These are phyloP conservation scores for Corchorus olitorius DNA, from an alignment of 345 rosid species.

Conservation along the genomic window DNA sequence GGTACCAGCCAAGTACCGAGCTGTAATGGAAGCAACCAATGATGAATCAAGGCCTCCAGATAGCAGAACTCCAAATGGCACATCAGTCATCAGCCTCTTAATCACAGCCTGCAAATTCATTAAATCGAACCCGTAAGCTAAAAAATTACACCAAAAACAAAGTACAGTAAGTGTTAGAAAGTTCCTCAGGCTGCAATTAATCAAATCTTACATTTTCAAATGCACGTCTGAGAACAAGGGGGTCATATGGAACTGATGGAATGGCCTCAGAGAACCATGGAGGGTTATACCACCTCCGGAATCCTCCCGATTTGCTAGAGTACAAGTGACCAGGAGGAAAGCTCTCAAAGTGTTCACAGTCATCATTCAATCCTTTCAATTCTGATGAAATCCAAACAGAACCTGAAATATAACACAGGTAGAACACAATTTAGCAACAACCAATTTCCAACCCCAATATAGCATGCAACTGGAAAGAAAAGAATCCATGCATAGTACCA, in stretches of 20 bases:
- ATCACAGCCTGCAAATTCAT: slow-evolving; percentile 67
- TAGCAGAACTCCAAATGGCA: slow-evolving; percentile 88
- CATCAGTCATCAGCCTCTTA: slow-evolving; percentile 93
- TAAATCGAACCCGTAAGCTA: not conserved
- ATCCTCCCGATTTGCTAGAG: slow-evolving; percentile 79
- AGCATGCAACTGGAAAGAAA: not conserved
- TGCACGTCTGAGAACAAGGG: slow-evolving; percentile 64
- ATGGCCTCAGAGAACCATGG: slow-evolving; percentile 73
- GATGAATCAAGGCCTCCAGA: slow-evolving; percentile 98
- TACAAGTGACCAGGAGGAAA: slow-evolving; percentile 93
- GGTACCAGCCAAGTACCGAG: slow-evolving; percentile 75
- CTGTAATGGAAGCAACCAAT: slow-evolving; percentile 79
- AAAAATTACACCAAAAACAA: not conserved
- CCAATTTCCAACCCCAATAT: not conserved
- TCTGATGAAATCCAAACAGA: slow-evolving; percentile 89
- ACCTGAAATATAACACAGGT: slow-evolving; percentile 37
- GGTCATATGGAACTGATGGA: slow-evolving; percentile 78
- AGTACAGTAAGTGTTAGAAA: not conserved
- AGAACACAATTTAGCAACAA: not conserved
- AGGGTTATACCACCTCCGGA: slow-evolving; percentile 87
- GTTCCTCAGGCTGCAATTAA: not conserved
- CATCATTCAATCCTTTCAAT: slow-evolving; percentile 85
- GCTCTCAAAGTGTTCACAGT: slow-evolving; percentile 82
- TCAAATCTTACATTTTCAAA: slow-evolving; percentile 65
- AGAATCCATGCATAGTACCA: slow-evolving; percentile 38